Evolutionary conservation across 495 filamentous ascomycete genomes (phyloP), one percentile per base, ranked within the genome.

Genomic region (Margaritispora aquatica): DNA sequence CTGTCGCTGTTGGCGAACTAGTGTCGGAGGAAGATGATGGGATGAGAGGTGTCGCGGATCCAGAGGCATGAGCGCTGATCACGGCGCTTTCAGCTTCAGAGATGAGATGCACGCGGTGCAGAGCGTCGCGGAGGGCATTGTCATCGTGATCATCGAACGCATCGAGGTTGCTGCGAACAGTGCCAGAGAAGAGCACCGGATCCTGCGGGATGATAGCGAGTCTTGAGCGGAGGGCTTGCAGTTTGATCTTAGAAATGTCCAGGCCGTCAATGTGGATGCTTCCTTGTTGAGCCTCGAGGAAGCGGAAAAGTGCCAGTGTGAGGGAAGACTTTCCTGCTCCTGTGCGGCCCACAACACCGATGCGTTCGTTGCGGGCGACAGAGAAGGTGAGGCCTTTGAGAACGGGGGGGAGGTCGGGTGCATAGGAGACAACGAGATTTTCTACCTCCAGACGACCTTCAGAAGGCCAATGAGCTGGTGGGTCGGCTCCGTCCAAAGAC

Each of bases 151-250:
- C 74, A 46, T 87, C 75, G 65, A 92, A 92, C 0, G 91, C 83
- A 66, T 96, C 91, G 22, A 96, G 80, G 63, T 96, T 96, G 17
- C 79, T 81, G 44, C 90, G 82, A 31, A 96, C 74, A 2, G 91
- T 94, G 17, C 92, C 92, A 1, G 88, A 88, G 74, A 96, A 95
- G 0, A 96, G 77, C 2, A 93, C 88, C 0, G 90, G 90, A 60
- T 95, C 90, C 60, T 92, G 89, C 0, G 89, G 90, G 44, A 95
- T 95, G 68, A 95, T 92, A 27, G 88, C 88, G 0, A 95, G 74
- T 0, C 89, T 79, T 31, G 84, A 86, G 4, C 90, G 82, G 0
- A 93, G 79, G 47, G 87, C 82, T 17, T 90, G 84, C 0, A 93
- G 77, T 23, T 82, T 84, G 64, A 95, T 83, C 63, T 82, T 86